A percentile compares a stretch with the other conserved stretches of the same genome.
phyloP scores from a whole-genome alignment of 2,329 filamentous ascomycete genomes.

The Periglandula ipomoeae region DNA sequence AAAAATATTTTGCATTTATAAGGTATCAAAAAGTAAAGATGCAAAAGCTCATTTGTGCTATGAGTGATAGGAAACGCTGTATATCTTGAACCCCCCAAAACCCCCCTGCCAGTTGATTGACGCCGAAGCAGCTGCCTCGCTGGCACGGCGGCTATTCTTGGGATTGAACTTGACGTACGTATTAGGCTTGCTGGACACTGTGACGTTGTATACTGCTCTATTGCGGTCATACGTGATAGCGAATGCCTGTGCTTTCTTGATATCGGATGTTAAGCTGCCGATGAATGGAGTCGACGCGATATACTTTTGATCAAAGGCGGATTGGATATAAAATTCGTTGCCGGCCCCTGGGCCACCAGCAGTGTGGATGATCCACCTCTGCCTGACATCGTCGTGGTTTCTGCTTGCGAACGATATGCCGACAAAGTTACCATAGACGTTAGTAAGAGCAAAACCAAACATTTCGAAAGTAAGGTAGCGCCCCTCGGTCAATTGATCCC shows the following conservation, averaged over 20 bases:
- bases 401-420: conserved; percentile 6
- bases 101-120: neutral
- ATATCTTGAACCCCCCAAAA: conserved; percentile 3
- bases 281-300: conserved; percentile 32
- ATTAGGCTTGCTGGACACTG: neutral
- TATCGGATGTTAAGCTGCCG: conserved; percentile 9
- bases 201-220: conserved; percentile 6
- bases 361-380: conserved; percentile 41
- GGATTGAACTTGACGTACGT: neutral
- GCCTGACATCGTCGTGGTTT: conserved; percentile 28
- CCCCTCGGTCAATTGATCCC: conserved; percentile 43
- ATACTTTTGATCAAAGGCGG: conserved; percentile 17
- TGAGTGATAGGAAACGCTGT: conserved; percentile 8
- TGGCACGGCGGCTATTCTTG: neutral
- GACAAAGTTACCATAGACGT: conserved; percentile 18
- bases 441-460: conserved; percentile 29
- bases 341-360: conserved; percentile 17
- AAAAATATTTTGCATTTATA: too few species aligned
- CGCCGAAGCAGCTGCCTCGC: neutral
- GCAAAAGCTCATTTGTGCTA: too few species aligned
- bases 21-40: too few species aligned
- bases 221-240: conserved; percentile 4
- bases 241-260: conserved; percentile 8
- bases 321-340: conserved; percentile 15
- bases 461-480: conserved; percentile 41